Evolutionary conservation across 305 asterid species (phyloP), one percentile per base, ranked within the genome.

Genomic region (Fraxinus albicans): DNA sequence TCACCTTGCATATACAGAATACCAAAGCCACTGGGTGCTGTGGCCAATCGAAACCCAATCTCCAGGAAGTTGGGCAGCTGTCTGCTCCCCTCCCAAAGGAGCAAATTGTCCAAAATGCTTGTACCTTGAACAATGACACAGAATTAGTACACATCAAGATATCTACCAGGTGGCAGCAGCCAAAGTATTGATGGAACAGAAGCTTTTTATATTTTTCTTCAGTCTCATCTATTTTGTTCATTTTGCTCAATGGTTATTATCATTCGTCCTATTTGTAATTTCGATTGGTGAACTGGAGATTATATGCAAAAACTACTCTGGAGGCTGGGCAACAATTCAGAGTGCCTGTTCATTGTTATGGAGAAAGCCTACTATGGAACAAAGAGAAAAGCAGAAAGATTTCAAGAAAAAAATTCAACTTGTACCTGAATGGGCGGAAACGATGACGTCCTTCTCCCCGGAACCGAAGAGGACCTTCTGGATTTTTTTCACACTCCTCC

Each of bases 1-100:
- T 17, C 76, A 96, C 99, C 97, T 96, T n/a, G 99, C 98, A 78
- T 96, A 96, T 19, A 96, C 95, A 67, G 99, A 96, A 82, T 96
- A 94, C 99, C 99, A 96, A n/a, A 96, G 98, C 99, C 99, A 96
- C 86, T 96, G 99, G 74, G 86, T 50, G 90, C 99, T 94, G 27
- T 86, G 93, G 42, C 98, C 99, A 83, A 96, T 94, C 69, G 99
- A 96, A 80, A 96, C 94, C 97, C 98, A 96, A 87, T 96, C 98
- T 87, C 99, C 98, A 1, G 98, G 99, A 81, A 96, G 98, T 86
- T 94, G 93, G 42, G 98, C 98, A 53, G 98, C 99, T 12, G 99
- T 93, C 83, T 96, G 98, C 89, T 93, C 99, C 38, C 98, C 98
- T 85, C 99, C 99, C 85, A 96, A 83, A 27, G 98, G 98, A 76